Evolutionary conservation across 495 filamentous ascomycete species (phyloP), one percentile per base, ranked within the genome.

Genomic region (Neurospora sp.): DNA sequence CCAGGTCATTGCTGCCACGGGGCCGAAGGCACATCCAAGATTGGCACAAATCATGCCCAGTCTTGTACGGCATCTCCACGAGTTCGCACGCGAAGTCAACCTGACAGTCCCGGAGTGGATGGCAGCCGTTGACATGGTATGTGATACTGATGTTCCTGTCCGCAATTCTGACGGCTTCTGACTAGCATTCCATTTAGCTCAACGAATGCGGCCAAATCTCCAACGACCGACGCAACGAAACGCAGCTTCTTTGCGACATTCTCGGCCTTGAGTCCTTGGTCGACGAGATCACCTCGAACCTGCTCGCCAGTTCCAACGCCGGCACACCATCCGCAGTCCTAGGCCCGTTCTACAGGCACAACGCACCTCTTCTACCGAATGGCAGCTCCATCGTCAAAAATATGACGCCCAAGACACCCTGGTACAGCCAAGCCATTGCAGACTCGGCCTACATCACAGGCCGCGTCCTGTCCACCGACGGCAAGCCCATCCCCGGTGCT

Each of bases 171-270:
- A 5, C 27, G 38, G 14, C 11, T 65, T 27, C 72, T 78, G 72
- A 76, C 71, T 14, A 18, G 18, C n/a, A 72, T 22, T 72, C 65
- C 40, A 22, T 12, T 40, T 27, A 92, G 84, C 85, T 94, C 79
- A 94, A 93, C 82, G 88, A 87, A 79, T 87, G 88, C n/a, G 92
- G 92, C 39, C 85, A 84, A 74, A 91, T 92, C 88, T 92, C 90
- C 72, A 83, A 88, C 74, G 87, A 90, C 70, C 87, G 85, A 72
- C 90, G 92, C 48, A 92, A 94, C 74, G 92, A 94, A 82, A 89
- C 89, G 38, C 89, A 91, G 74, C 83, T 93, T 16, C 80, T 94
- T 18, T 89, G 86, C 77, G 92, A 94, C 76, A 85, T 94, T 71
- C 83, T 93, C 31, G 92, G 92, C 38, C 81, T 94, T 16, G 91